Conservation (phyloP, 2,329 filamentous ascomycete species). For the Lomentospora prolificans region DNA sequence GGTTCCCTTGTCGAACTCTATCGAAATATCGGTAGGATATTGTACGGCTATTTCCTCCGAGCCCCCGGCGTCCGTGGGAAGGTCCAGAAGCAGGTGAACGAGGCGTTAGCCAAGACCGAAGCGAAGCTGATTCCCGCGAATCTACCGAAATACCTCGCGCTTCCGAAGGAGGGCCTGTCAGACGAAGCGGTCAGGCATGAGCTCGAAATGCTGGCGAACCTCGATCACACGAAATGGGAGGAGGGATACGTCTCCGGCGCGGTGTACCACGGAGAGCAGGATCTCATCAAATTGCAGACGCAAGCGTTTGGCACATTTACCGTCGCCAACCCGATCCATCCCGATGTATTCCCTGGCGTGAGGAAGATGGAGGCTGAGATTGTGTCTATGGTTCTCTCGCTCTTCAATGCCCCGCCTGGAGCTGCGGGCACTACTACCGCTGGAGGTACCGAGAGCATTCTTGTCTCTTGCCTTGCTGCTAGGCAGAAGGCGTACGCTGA, state of each 20-base stretch:
- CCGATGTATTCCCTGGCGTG: constrained; percentile 95
- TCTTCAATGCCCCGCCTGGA: constrained; percentile 84
- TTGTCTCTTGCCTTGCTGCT: constrained; percentile 88
- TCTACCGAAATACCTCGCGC: constrained; percentile 59
- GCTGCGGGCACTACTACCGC: constrained; percentile 84
- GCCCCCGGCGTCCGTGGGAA: constrained; percentile 78
- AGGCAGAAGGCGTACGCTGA: constrained; percentile 82
- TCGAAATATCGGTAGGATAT: constrained; percentile 56
- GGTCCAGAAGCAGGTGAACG: constrained; percentile 74
- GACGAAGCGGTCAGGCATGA: constrained; percentile 71
- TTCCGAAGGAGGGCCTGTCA: constrained; percentile 78
- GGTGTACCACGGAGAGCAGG: constrained; percentile 87
- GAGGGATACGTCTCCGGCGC: constrained; percentile 90
- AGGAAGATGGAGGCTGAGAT: constrained; percentile 99
- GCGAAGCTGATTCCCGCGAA: constrained; percentile 70
- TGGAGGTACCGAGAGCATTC: constrained; percentile 90
- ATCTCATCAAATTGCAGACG: constrained; percentile 73
- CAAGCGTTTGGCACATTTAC: constrained; percentile 92
- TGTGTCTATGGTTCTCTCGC: constrained; percentile 82
- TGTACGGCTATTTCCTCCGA: constrained; percentile 78
- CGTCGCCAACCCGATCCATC: constrained; percentile 92
- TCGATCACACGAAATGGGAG: constrained; percentile 96
- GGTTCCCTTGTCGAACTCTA: constrained; percentile 72
- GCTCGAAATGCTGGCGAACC: constrained; percentile 64
- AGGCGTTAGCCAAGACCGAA: constrained; percentile 72